Evolutionary conservation across 139 green algal genomes (phyloP).

Genomic region (Tetradesmus lagerheimii): DNA sequence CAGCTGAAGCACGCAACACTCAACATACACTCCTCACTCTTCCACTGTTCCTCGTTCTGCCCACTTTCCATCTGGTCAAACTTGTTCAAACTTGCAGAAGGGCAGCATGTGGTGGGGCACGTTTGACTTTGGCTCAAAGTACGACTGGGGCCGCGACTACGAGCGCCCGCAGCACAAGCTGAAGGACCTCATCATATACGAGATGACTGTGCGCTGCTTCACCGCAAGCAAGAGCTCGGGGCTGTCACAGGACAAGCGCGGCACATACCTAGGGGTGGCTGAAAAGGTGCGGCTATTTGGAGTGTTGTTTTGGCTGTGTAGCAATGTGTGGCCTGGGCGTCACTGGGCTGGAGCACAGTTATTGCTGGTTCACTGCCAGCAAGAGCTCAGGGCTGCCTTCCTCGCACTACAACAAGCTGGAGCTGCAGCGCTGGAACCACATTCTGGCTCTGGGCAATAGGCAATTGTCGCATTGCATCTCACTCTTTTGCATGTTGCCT

Average conservation of each 20-base stretch:
- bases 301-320: not conserved
- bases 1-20: no score
- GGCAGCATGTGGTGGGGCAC: conserved; percentile 87
- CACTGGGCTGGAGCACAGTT: no score
- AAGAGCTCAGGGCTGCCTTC: conserved; percentile 69
- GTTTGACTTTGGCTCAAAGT: conserved; percentile 85
- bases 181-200: conserved; percentile 85
- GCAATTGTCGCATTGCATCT: no score
- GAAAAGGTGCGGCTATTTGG: conserved; percentile 81
- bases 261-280: conserved; percentile 83
- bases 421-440: no score
- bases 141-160: conserved; percentile 89
- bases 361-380: conserved; percentile 83
- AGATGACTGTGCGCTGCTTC: conserved; percentile 88
- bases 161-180: conserved; percentile 48
- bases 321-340: no score
- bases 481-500: not conserved
- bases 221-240: conserved; percentile 75
- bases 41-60: not conserved
- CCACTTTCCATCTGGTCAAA: not conserved
- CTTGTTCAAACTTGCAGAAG: conserved; percentile 44
- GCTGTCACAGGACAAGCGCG: conserved; percentile 63
- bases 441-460: no score
- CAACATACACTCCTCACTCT: not conserved
- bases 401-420: no score